phyloP scores from a whole-genome alignment of 2,329 filamentous ascomycete genomes.

The Elsinoe australis region DNA sequence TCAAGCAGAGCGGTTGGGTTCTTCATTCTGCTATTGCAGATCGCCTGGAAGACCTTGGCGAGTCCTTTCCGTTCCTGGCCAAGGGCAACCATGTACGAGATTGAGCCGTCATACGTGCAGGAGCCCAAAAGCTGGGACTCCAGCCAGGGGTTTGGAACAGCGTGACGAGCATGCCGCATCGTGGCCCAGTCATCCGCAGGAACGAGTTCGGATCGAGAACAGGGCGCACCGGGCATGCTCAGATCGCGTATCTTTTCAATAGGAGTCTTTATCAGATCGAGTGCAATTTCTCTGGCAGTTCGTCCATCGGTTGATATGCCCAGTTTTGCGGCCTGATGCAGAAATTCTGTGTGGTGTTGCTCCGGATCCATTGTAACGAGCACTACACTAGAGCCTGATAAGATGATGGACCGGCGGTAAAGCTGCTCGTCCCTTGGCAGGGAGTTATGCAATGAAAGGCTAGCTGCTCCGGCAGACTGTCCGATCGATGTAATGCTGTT shows the following conservation, averaged over 20 bases:
- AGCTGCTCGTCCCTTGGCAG: slow-evolving; percentile 7
- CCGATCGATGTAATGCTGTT: slow-evolving; percentile 21
- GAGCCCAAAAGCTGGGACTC: slow-evolving; percentile 19
- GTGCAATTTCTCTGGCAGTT: slow-evolving; percentile 16
- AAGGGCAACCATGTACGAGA: slow-evolving; percentile 26
- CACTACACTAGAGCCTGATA: slow-evolving; percentile 20
- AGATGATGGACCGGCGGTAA: slow-evolving; percentile 20
- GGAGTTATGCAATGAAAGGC: slow-evolving; percentile 19
- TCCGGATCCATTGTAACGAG: slow-evolving; percentile 19
- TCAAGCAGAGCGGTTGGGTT: slow-evolving; percentile 30
- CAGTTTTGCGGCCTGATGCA: slow-evolving; percentile 18
- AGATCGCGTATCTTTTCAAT: slow-evolving; percentile 19
- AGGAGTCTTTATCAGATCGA: slow-evolving; percentile 18
- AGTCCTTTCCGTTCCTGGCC: slow-evolving; percentile 50
- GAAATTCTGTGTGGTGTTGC: slow-evolving; percentile 20
- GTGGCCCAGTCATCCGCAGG: slow-evolving; percentile 18
- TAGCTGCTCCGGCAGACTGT: slow-evolving; percentile 21
- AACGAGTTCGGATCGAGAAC: slow-evolving; percentile 17
- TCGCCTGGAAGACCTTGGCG: slow-evolving; percentile 48
- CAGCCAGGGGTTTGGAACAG: slow-evolving; percentile 2
- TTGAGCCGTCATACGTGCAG: slow-evolving; percentile 29
- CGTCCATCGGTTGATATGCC: slow-evolving; percentile 8
- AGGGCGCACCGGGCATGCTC: slow-evolving; percentile 19
- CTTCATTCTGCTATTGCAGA: slow-evolving; percentile 45
- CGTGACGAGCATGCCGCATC: slow-evolving; percentile 11